Percentiles rank a stretch among this genome's conserved stretches.
Conservation (phyloP, 805 yeast species). For the Kluyveromyces aestuarii region DNA sequence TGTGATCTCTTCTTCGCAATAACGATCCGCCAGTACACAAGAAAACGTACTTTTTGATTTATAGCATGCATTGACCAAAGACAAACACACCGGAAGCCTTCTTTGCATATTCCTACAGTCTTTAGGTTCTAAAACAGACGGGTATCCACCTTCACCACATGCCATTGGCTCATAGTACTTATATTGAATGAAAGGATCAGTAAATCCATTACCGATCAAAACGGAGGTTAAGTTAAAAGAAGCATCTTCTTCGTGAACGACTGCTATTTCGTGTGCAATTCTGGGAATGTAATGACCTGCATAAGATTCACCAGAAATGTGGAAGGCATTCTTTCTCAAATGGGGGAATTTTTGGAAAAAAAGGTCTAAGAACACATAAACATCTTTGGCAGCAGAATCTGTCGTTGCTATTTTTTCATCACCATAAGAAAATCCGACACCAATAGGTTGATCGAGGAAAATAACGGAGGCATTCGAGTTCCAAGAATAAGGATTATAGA, state of each 20-base stretch:
- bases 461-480: slow-evolving; percentile 83
- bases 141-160: slow-evolving; percentile 82
- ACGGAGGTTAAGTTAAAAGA: slow-evolving; percentile 65
- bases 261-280: slow-evolving; percentile 45
- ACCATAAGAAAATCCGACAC: slow-evolving; percentile 85
- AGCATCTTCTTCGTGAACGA: slow-evolving; percentile 34
- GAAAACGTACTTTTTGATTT: slow-evolving; percentile 51
- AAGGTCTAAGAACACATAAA: slow-evolving; percentile 70
- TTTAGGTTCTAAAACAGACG: slow-evolving; percentile 59
- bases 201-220: slow-evolving; percentile 87
- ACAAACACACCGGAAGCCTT: slow-evolving; percentile 55
- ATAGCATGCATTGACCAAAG: slow-evolving; percentile 59
- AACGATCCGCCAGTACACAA: slow-evolving; percentile 76
- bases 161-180: slow-evolving; percentile 87
- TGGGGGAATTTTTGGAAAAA: slow-evolving; percentile 82
- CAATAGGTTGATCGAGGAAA: slow-evolving; percentile 89
- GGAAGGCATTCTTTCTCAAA: slow-evolving; percentile 49
- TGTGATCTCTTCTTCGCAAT: slow-evolving; percentile 64
- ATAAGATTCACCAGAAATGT: slow-evolving; percentile 77
- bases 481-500: slow-evolving; percentile 81
- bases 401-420: slow-evolving; percentile 53
- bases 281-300: slow-evolving; percentile 80
- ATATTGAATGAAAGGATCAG: slow-evolving; percentile 75
- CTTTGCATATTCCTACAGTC: slow-evolving; percentile 58
- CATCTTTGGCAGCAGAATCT: slow-evolving; percentile 80